phyloP scores from a whole-genome alignment of 108 stramenopile genomes.

The Pseudonitzschia multistriata region DNA sequence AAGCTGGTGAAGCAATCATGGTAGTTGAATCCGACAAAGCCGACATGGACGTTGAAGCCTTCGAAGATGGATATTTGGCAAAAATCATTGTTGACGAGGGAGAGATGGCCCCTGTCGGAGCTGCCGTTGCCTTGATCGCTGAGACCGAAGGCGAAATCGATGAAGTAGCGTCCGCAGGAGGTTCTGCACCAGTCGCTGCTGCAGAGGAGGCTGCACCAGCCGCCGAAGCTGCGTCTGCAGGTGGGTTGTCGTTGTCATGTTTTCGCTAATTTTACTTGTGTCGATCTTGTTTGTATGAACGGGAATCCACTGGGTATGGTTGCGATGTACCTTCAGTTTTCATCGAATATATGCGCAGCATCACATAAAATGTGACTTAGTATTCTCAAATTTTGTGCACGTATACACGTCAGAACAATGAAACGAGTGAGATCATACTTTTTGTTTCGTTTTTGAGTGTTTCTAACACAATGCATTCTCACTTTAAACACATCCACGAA shows the following conservation, averaged over 20 bases:
- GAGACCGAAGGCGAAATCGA: slow-evolving; percentile 61
- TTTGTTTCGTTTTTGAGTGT: background rate
- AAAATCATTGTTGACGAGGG: slow-evolving; percentile 83
- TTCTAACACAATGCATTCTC: background rate
- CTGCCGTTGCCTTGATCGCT: slow-evolving; percentile 78
- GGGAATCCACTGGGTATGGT: background rate
- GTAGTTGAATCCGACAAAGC: slow-evolving; percentile 92
- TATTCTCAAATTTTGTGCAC: too few relatives aligned
- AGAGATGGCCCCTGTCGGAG: slow-evolving; percentile 81
- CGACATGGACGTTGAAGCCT: slow-evolving; percentile 89
- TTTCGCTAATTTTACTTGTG: background rate
- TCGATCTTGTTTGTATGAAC: background rate
- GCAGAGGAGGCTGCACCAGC: slow-evolving; percentile 23
- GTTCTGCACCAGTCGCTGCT: slow-evolving; percentile 36
- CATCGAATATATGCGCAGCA: too few relatives aligned
- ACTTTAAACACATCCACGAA: background rate
- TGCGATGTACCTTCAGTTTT: background rate
- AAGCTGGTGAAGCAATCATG: slow-evolving; percentile 88
- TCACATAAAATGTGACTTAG: too few relatives aligned
- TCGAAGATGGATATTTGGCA: slow-evolving; percentile 88
- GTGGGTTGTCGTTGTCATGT: slow-evolving; percentile 20
- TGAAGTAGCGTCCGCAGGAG: slow-evolving; percentile 49
- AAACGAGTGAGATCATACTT: too few relatives aligned
- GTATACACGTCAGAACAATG: too few relatives aligned
- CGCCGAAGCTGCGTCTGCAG: slow-evolving; percentile 23